phyloP scores from a whole-genome alignment of 768 basidiomycete species.

The Nevesoporus exiguus region DNA sequence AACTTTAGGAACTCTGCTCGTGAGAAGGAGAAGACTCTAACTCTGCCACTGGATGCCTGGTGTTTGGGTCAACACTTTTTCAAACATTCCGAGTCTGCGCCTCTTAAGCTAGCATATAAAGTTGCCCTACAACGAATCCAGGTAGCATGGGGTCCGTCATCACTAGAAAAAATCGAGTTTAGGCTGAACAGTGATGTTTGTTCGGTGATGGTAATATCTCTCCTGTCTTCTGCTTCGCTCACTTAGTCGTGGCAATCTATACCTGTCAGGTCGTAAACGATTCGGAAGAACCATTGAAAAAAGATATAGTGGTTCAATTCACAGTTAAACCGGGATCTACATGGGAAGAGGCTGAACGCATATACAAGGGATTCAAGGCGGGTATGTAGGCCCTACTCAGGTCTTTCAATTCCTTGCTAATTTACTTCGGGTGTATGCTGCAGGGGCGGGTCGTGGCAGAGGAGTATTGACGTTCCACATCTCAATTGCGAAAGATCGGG shows the following conservation, averaged over 20 bases:
- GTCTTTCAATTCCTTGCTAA: neutral
- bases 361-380: conserved; percentile 20
- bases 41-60: conserved; percentile 27
- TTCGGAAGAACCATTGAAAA: neutral
- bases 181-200: conserved; percentile 14
- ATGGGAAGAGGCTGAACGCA: conserved; percentile 11
- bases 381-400: conserved; percentile 17
- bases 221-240: neutral
- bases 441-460: conserved; percentile 15
- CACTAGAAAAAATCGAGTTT: conserved; percentile 12
- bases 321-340: neutral
- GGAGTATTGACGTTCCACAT: conserved; percentile 20
- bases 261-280: conserved; percentile 28
- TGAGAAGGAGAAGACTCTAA: conserved; percentile 1
- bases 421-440: neutral
- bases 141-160: conserved; percentile 10
- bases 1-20: conserved; percentile 18
- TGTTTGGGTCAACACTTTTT: conserved; percentile 25
- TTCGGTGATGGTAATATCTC: conserved; percentile 14
- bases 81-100: conserved; percentile 7
- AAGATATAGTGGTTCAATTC: conserved; percentile 25
- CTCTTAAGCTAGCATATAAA: conserved; percentile 18
- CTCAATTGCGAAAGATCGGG: conserved; percentile 15
- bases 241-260: neutral
- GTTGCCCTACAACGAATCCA: neutral